Conservation (phyloP, 139 green algal species). For the Nannochloris sp. region DNA sequence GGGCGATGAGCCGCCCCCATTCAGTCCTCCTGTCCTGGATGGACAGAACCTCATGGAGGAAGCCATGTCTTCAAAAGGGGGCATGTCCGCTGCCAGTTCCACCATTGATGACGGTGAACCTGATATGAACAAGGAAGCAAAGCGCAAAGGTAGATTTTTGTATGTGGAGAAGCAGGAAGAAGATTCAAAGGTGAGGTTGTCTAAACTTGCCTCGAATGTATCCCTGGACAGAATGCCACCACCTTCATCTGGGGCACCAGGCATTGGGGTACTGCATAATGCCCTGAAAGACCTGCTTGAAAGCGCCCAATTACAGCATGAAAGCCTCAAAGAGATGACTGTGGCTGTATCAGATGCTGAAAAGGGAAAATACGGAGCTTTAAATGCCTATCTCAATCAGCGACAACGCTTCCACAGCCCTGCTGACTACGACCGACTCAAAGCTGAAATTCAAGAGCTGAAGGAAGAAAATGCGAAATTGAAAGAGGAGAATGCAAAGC, state of each 20-base stretch:
- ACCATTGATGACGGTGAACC: constrained; percentile 1
- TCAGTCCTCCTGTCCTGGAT: constrained; percentile 14
- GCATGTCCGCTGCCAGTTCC: constrained; percentile 1
- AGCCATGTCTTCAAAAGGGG: neutral
- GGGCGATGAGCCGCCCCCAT: constrained; percentile 27
- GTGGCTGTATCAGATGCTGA: constrained; percentile 43
- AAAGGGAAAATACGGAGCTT: constrained; percentile 34
- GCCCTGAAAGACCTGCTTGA: constrained; percentile 58
- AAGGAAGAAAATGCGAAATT: constrained; percentile 48
- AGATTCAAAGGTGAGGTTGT: constrained; percentile 1
- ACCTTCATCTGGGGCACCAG: constrained; percentile 8
- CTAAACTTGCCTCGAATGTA: constrained; percentile 7
- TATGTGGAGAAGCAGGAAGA: constrained; percentile 62
- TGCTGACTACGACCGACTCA: constrained; percentile 28
- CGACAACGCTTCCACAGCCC: constrained; percentile 1
- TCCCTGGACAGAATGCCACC: constrained; percentile 1
- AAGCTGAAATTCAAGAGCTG: constrained; percentile 28
- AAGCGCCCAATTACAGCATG: constrained; percentile 26
- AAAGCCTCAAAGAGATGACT: constrained; percentile 41
- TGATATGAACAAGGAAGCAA: constrained; percentile 27
- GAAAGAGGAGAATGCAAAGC: constrained; percentile 27
- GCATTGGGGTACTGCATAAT: constrained; percentile 24
- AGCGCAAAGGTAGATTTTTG: constrained; percentile 70
- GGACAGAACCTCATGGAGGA: constrained; percentile 36
- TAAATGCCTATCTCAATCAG: constrained; percentile 39